Conservation (phyloP, 2,329 filamentous ascomycete species). For the Colletotrichum paranaense region DNA sequence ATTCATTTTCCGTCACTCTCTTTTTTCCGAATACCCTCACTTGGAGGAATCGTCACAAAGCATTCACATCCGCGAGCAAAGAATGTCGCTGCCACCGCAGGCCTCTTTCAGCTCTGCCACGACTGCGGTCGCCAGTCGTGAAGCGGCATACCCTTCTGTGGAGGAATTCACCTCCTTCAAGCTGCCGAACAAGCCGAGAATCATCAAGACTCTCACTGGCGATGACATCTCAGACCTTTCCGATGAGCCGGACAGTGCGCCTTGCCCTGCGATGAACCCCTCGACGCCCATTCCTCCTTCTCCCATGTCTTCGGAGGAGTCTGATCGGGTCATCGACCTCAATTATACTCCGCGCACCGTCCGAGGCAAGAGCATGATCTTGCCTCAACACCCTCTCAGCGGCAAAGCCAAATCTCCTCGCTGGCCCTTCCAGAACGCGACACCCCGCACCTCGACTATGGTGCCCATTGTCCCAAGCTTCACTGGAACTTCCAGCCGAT, state of each 20-base stretch:
- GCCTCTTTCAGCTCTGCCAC: constrained; percentile 23
- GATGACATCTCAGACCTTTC: not conserved
- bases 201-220: not conserved
- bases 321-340: not conserved
- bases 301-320: constrained; percentile 13
- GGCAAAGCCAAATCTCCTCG: not conserved
- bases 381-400: constrained; percentile 2
- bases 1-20: not conserved
- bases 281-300: constrained; percentile 22
- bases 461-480: constrained; percentile 17
- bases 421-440: constrained; percentile 32
- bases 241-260: not conserved
- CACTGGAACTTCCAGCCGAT: not conserved
- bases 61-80: not conserved
- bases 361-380: constrained; percentile 24
- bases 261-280: not conserved
- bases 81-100: constrained; percentile 15
- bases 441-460: constrained; percentile 18
- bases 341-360: constrained; percentile 20
- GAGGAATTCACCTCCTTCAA: constrained; percentile 21
- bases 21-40: not conserved
- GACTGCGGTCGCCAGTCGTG: constrained; percentile 12
- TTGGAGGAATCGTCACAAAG: not conserved
- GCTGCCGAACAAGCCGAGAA: not conserved
- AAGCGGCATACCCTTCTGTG: constrained; percentile 5